A percentile compares a stretch with the other conserved stretches of the same genome.
phyloP scores from a whole-genome alignment of 441 rosid species.

The Euphorbia celastroides region DNA sequence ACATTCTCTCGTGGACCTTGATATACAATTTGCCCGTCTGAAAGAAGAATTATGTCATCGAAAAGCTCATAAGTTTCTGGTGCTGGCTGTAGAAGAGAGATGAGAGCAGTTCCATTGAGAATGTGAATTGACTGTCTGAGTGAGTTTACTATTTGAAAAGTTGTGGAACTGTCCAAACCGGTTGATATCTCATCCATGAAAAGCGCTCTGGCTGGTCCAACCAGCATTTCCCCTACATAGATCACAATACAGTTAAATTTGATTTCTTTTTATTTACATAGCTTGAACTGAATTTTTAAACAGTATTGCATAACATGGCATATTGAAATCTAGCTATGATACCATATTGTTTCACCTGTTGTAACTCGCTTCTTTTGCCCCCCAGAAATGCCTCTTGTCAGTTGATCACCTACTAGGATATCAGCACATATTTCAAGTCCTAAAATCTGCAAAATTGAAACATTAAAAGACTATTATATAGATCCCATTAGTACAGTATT shows the following conservation, averaged over 20 bases:
- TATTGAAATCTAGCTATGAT: neutral
- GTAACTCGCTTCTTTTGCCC: conserved; percentile 63
- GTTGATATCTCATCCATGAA: conserved; percentile 83
- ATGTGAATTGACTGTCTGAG: conserved; percentile 53
- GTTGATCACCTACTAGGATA: conserved; percentile 54
- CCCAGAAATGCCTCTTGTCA: conserved; percentile 61
- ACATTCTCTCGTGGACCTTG: conserved; percentile 66
- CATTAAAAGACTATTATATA: neutral
- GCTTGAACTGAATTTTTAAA: neutral
- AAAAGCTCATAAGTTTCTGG: conserved; percentile 78
- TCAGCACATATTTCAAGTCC: conserved; percentile 68
- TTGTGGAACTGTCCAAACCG: conserved; percentile 69
- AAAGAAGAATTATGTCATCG: conserved; percentile 63
- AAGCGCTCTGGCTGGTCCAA: conserved; percentile 55
- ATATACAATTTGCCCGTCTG: conserved; percentile 62
- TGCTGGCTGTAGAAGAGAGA: conserved; percentile 89
- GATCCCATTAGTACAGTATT: neutral
- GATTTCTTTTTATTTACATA: neutral
- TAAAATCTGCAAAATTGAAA: conserved; percentile 34
- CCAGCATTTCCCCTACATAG: conserved; percentile 69
- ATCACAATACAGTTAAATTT: neutral
- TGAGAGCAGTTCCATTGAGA: conserved; percentile 53
- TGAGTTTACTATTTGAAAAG: conserved; percentile 57
- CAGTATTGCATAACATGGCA: neutral
- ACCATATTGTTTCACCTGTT: conserved; percentile 32